These are phyloP conservation scores for Tinospora cordifolia DNA, from an alignment of 164 flowering plant species.

Conservation along the genomic window DNA sequence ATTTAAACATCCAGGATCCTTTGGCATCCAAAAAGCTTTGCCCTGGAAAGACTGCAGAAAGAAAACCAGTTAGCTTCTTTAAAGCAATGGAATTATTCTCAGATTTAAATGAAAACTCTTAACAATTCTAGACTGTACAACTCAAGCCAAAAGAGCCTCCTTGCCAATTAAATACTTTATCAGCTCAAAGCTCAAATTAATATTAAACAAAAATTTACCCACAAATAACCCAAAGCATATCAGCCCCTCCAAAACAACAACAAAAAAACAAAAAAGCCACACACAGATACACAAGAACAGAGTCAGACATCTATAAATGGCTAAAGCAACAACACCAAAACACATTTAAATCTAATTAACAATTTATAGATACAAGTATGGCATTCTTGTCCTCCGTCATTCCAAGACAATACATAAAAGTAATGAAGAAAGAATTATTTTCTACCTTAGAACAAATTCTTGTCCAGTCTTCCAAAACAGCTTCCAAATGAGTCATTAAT, in stretches of 20 bases:
- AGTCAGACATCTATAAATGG: too few species aligned
- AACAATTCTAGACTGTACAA: not conserved
- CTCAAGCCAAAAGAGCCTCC: not conserved
- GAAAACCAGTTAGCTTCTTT: not conserved
- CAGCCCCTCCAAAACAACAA: not conserved
- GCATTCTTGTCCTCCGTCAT: not conserved
- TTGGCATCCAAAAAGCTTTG: constrained; percentile 21
- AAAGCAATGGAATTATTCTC: too few species aligned
- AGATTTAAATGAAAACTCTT: too few species aligned
- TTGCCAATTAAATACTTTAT: not conserved
- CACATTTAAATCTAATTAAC: not conserved
- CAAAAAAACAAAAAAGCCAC: too few species aligned
- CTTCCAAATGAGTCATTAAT: too few species aligned
- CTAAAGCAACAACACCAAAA: not conserved
- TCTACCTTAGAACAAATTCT: too few species aligned
- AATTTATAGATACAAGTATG: not conserved
- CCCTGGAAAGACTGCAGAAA: constrained; percentile 16
- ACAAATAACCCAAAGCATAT: too few species aligned
- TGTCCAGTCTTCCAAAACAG: too few species aligned
- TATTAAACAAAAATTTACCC: not conserved
- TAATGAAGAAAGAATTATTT: too few species aligned
- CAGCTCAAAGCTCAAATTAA: not conserved
- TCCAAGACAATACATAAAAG: too few species aligned
- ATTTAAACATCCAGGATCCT: constrained; percentile 20
- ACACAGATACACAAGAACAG: not conserved